Evolutionary conservation across 805 yeast species (phyloP).

Genomic region (Candida easanensis): DNA sequence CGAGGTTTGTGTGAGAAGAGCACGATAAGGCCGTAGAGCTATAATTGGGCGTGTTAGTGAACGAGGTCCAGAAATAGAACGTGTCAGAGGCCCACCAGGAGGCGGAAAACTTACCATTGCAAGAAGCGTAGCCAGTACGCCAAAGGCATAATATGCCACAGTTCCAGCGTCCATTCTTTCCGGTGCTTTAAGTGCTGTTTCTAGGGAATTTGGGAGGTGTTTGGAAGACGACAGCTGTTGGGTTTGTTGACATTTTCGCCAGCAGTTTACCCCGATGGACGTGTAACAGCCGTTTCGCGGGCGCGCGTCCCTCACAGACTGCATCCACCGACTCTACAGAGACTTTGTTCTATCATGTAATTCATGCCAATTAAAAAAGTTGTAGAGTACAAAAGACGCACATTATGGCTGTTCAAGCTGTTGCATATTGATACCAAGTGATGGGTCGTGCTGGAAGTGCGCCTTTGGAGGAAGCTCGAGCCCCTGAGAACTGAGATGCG

Average conservation of each 20-base stretch:
- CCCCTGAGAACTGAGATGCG: constrained; percentile 12
- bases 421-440: constrained; percentile 9
- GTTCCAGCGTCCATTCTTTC: not conserved
- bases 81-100: not conserved
- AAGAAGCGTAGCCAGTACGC: constrained; percentile 4
- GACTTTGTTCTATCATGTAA: not conserved
- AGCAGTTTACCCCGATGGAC: not conserved
- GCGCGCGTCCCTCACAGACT: not conserved
- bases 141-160: constrained; percentile 1
- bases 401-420: constrained; percentile 1
- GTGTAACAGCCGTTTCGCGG: not conserved
- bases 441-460: constrained; percentile 18
- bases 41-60: not conserved
- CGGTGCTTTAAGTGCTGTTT: not conserved
- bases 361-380: not conserved
- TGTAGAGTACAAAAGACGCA: not conserved
- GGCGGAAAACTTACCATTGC: constrained; percentile 2
- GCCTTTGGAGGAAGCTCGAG: constrained; percentile 21
- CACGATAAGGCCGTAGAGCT: constrained; percentile 17
- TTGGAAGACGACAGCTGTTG: not conserved
- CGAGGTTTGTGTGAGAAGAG: constrained; percentile 66
- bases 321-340: not conserved
- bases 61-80: not conserved
- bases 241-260: constrained; percentile 4
- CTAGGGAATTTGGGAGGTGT: not conserved